A percentile compares a stretch with the other conserved stretches of the same genome.
Evolutionary conservation across 2,329 filamentous ascomycete species (phyloP).

Genomic region (Ceratocystis alfenasii): DNA sequence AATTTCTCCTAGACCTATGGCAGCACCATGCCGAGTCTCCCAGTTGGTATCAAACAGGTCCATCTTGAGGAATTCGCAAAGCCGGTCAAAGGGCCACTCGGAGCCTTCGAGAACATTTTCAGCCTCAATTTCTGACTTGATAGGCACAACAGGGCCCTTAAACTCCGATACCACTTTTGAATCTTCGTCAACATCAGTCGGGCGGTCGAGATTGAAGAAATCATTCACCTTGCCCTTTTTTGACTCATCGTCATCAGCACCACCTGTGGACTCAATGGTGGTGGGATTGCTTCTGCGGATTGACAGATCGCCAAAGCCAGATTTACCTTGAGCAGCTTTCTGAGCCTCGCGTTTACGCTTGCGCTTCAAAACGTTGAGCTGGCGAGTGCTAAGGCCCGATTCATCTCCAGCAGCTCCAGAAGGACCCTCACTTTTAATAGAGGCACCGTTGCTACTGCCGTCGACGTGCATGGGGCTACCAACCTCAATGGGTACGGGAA

Average conservation of each 20-base stretch:
- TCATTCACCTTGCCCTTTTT: constrained; percentile 54
- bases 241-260: constrained; percentile 45
- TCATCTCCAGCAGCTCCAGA: constrained; percentile 45
- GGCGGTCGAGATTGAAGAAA: constrained; percentile 81
- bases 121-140: constrained; percentile 74
- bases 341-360: constrained; percentile 86
- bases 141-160: constrained; percentile 68
- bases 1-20: constrained; percentile 86
- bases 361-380: constrained; percentile 86
- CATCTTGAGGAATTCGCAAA: constrained; percentile 86
- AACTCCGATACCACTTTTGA: constrained; percentile 90
- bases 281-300: constrained; percentile 49
- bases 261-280: constrained; percentile 48
- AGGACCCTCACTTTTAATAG: constrained; percentile 28
- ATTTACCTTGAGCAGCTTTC: constrained; percentile 73
- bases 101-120: constrained; percentile 64
- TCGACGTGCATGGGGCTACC: constrained; percentile 33
- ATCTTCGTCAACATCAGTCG: constrained; percentile 69
- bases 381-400: constrained; percentile 70
- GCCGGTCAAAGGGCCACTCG: constrained; percentile 87
- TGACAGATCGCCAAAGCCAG: constrained; percentile 78
- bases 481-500: constrained; percentile 40
- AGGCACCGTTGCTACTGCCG: constrained; percentile 28
- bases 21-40: constrained; percentile 92
- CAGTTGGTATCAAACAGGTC: constrained; percentile 88